Evolutionary conservation across 768 basidiomycete genomes (phyloP).

Genomic region (Coprinopsis sp.): DNA sequence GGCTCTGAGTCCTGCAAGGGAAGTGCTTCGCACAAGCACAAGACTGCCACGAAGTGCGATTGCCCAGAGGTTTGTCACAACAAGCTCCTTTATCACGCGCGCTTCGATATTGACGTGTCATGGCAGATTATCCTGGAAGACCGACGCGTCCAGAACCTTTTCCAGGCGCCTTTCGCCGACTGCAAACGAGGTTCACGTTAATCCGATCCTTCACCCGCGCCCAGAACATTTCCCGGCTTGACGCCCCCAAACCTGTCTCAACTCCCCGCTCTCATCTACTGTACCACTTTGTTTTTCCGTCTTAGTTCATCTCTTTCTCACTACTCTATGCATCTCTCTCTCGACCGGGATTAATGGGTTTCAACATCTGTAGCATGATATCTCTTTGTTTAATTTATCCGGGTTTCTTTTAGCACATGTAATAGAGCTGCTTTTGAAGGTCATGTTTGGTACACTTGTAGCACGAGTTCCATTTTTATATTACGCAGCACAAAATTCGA

Average conservation of each 20-base stretch:
- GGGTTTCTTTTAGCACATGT: neutral
- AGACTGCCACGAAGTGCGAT: slow-evolving; percentile 35
- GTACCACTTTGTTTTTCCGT: neutral
- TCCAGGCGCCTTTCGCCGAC: slow-evolving; percentile 38
- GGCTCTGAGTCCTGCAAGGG: slow-evolving; percentile 33
- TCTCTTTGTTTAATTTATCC: neutral
- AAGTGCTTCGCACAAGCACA: slow-evolving; percentile 40
- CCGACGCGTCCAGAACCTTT: slow-evolving; percentile 43
- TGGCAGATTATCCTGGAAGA: slow-evolving; percentile 37
- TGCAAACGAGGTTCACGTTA: slow-evolving; percentile 36
- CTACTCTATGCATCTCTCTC: neutral
- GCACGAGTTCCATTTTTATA: too few relatives aligned
- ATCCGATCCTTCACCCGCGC: slow-evolving; percentile 5
- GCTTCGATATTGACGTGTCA: slow-evolving; percentile 1
- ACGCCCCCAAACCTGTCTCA: neutral
- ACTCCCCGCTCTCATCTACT: neutral
- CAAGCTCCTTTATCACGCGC: neutral
- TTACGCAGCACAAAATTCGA: too few relatives aligned
- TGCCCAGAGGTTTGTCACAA: slow-evolving; percentile 34
- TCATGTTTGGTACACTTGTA: too few relatives aligned
- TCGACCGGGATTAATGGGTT: neutral
- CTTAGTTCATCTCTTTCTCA: neutral
- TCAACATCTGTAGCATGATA: neutral
- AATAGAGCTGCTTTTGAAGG: neutral
- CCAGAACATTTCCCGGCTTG: neutral